A percentile compares a stretch with the other conserved stretches of the same genome.
These are phyloP conservation scores for Juglanconis juglandina DNA, from an alignment of 2,329 filamentous ascomycete species.

Conservation along the genomic window DNA sequence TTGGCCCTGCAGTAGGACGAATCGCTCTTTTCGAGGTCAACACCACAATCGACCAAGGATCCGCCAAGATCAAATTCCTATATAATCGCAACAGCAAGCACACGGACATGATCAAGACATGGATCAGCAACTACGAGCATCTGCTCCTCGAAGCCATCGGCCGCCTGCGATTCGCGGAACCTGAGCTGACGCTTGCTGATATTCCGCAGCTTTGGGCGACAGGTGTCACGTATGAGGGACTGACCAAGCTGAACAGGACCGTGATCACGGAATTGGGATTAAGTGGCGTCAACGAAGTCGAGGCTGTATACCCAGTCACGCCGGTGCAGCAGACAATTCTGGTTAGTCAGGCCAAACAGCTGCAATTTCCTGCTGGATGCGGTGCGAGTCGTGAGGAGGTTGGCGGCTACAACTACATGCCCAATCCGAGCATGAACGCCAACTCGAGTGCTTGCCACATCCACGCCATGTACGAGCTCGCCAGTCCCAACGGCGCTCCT, in stretches of 20 bases:
- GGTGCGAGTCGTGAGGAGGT: background rate
- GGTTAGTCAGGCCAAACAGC: constrained; percentile 38
- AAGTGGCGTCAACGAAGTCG: constrained; percentile 41
- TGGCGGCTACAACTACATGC: constrained; percentile 2
- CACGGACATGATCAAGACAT: constrained; percentile 40
- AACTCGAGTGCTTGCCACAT: constrained; percentile 40
- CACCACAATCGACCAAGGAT: constrained; percentile 42
- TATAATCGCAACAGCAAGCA: constrained; percentile 41
- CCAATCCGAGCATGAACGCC: constrained; percentile 2
- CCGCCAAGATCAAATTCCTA: constrained; percentile 42
- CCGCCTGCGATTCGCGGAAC: constrained; percentile 37
- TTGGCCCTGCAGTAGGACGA: constrained; percentile 44
- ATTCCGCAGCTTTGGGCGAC: constrained; percentile 43
- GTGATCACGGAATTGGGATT: constrained; percentile 39
- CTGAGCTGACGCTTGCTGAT: constrained; percentile 48
- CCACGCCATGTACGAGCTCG: constrained; percentile 47
- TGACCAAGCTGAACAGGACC: constrained; percentile 41
- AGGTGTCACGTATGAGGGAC: constrained; percentile 37
- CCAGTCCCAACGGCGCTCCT: constrained; percentile 31
- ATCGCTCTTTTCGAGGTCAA: constrained; percentile 51
- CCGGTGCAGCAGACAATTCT: constrained; percentile 48
- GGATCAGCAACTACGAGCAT: constrained; percentile 46
- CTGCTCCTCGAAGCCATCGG: constrained; percentile 43
- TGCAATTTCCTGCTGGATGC: constrained; percentile 7
- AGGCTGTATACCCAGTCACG: constrained; percentile 47